phyloP scores from a whole-genome alignment of 1,139 yeast species.

The Candida pseudocylindracea region DNA sequence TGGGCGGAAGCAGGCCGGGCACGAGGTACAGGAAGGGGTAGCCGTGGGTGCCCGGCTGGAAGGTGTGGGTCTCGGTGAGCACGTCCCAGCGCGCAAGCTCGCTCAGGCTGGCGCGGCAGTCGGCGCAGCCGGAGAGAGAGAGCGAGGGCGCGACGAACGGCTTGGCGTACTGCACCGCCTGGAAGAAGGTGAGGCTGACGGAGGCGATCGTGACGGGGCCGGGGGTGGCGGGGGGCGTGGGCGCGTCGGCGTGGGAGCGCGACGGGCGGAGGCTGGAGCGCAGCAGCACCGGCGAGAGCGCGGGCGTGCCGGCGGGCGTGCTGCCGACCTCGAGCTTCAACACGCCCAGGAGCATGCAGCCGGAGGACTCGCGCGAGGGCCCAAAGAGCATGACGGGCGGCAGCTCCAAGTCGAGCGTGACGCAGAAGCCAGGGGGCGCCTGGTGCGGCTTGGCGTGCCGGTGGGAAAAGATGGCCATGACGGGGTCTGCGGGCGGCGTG shows the following conservation, averaged over 20 bases:
- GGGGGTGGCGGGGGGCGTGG: constrained; percentile 1
- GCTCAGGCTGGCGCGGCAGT: constrained; percentile 29
- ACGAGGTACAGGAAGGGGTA: constrained; percentile 87
- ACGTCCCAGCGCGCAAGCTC: constrained; percentile 84
- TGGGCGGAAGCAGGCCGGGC: constrained; percentile 82
- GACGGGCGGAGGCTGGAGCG: neutral
- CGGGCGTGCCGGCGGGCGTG: constrained; percentile 1
- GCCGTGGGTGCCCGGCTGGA: constrained; percentile 50
- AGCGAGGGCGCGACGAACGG: constrained; percentile 40
- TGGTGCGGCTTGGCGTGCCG: neutral
- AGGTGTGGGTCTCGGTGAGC: constrained; percentile 27
- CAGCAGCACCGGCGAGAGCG: too few relatives aligned
- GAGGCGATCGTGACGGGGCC: constrained; percentile 15
- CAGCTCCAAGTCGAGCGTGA: constrained; percentile 53
- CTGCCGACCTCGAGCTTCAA: constrained; percentile 10
- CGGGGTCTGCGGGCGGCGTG: neutral
- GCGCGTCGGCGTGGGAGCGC: neutral
- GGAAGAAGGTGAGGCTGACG: constrained; percentile 47
- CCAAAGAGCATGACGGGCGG: constrained; percentile 87
- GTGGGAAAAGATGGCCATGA: neutral
- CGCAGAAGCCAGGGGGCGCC: constrained; percentile 8
- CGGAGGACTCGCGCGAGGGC: constrained; percentile 52
- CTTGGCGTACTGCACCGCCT: constrained; percentile 38
- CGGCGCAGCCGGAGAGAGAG: constrained; percentile 25
- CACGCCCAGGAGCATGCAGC: constrained; percentile 69